These are phyloP conservation scores for Cercospora sojina DNA, from an alignment of 2,329 filamentous ascomycete genomes.

Conservation along the genomic window DNA sequence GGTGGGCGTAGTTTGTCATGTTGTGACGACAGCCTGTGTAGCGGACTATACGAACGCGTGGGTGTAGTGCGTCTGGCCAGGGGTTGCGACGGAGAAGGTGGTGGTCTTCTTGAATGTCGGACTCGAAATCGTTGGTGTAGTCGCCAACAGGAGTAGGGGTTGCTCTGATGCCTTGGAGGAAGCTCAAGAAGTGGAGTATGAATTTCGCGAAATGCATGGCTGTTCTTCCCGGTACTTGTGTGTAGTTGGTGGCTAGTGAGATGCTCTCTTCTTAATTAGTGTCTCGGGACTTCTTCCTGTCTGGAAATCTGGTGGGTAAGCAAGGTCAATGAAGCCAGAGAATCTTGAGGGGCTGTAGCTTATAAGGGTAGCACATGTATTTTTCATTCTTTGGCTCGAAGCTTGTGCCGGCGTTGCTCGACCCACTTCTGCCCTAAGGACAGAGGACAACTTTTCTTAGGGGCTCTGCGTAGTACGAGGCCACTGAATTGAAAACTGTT, in stretches of 20 bases:
- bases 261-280: not conserved
- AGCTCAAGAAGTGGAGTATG: not conserved
- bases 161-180: not conserved
- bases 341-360: not conserved
- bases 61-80: constrained; percentile 7
- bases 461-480: not conserved
- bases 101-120: not conserved
- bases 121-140: not conserved
- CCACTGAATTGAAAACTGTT: not conserved
- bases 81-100: not conserved
- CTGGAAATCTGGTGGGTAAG: not conserved
- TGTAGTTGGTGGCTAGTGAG: not conserved
- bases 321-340: not conserved
- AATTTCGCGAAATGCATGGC: not conserved
- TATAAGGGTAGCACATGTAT: not conserved
- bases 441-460: not conserved
- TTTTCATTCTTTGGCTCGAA: not conserved
- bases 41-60: not conserved
- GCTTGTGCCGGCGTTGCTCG: not conserved
- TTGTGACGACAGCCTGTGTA: constrained; percentile 7
- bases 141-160: not conserved
- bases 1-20: not conserved
- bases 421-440: not conserved
- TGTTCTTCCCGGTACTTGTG: not conserved
- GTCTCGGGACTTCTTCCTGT: not conserved